Percentiles rank a stretch among this genome's conserved stretches.
phyloP scores from a whole-genome alignment of 2,329 filamentous ascomycete genomes.

The Aspergillus texensis region DNA sequence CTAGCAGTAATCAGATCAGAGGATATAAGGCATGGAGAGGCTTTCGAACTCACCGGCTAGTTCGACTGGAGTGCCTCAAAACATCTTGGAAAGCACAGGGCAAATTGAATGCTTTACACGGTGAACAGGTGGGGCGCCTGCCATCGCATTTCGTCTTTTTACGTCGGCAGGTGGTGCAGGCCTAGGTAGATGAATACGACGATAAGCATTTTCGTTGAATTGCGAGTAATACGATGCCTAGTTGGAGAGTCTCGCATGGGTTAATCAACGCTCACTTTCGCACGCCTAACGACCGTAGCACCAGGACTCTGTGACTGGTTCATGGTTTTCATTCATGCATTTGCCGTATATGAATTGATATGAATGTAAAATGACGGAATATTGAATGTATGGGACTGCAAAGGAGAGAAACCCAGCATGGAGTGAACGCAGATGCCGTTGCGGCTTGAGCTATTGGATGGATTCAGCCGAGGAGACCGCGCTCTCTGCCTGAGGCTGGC shows the following conservation, averaged over 20 bases:
- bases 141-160: slow-evolving; percentile 18
- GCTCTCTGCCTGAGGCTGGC: neutral
- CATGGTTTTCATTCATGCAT: neutral
- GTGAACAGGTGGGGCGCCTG: slow-evolving; percentile 13
- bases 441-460: neutral
- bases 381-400: neutral
- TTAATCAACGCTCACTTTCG: neutral
- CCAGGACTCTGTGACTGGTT: neutral
- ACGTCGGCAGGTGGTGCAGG: slow-evolving; percentile 15
- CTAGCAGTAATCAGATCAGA: neutral
- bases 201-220: neutral
- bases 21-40: neutral
- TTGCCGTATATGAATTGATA: neutral
- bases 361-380: neutral
- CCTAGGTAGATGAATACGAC: slow-evolving; percentile 5
- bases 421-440: neutral
- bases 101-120: slow-evolving; percentile 12
- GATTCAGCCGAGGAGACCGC: neutral
- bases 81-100: slow-evolving; percentile 12
- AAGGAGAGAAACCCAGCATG: neutral
- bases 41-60: slow-evolving; percentile 1
- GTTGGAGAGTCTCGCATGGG: neutral
- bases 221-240: neutral
- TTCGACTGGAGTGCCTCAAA: neutral
- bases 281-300: neutral